Conservation (phyloP, 805 yeast species). For the Blastobotrys parvus region DNA sequence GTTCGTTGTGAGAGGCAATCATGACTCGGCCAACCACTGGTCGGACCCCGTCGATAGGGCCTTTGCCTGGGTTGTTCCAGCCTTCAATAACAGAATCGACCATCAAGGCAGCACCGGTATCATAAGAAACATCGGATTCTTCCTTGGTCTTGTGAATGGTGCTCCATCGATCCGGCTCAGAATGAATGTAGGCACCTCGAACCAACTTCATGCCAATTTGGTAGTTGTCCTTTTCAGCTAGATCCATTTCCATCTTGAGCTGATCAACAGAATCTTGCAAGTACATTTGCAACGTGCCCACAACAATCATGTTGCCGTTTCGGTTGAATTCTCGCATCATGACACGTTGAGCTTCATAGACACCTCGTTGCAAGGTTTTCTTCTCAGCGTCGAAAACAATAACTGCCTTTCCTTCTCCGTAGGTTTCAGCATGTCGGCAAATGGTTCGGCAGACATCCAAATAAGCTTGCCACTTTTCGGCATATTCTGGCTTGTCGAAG, state of each 20-base stretch:
- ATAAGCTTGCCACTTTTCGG: conserved; percentile 45
- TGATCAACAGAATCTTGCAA: conserved; percentile 60
- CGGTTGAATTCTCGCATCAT: conserved; percentile 68
- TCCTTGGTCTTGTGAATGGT: conserved; percentile 70
- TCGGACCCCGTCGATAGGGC: conserved; percentile 7
- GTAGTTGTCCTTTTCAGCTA: conserved; percentile 54
- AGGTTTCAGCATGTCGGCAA: conserved; percentile 41
- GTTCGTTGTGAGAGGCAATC: conserved; percentile 83
- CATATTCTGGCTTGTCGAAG: conserved; percentile 45
- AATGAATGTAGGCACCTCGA: conserved; percentile 91
- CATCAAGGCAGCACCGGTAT: conserved; percentile 56
- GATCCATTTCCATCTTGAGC: conserved; percentile 51
- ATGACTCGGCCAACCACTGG: conserved; percentile 44
- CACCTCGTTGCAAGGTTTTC: conserved; percentile 80
- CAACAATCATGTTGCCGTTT: conserved; percentile 50
- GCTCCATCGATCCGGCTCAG: conserved; percentile 60
- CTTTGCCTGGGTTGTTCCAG: conserved; percentile 32
- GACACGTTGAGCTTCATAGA: conserved; percentile 79
- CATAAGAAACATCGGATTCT: conserved; percentile 73
- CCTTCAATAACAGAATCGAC: conserved; percentile 46
- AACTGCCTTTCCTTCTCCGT: conserved; percentile 45
- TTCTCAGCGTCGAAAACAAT: conserved; percentile 83
- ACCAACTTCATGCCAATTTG: conserved; percentile 82
- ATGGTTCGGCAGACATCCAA: conserved; percentile 59
- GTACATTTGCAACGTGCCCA: conserved; percentile 92